These are phyloP conservation scores for Talaromyces rugulosus DNA, from an alignment of 2,329 filamentous ascomycete species.

Conservation along the genomic window DNA sequence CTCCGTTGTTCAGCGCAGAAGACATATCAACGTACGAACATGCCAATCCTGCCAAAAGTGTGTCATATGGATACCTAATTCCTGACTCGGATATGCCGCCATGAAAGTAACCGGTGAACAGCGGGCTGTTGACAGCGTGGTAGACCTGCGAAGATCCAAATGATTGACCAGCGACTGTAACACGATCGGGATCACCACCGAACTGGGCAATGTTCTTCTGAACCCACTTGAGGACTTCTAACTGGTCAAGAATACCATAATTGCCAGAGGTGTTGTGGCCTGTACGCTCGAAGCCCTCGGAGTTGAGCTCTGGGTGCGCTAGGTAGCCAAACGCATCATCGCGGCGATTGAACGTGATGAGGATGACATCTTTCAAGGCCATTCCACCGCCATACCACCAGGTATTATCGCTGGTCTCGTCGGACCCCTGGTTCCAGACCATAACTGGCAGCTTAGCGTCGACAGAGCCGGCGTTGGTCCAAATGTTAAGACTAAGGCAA, in stretches of 20 bases:
- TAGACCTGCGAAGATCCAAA: constrained; percentile 27
- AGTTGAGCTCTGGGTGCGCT: constrained; percentile 22
- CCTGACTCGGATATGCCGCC: constrained; percentile 28
- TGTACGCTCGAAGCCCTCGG: constrained; percentile 18
- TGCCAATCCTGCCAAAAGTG: constrained; percentile 25
- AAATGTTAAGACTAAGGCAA: constrained; percentile 30
- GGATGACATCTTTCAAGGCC: constrained; percentile 24
- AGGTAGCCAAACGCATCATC: constrained; percentile 26
- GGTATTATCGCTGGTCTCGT: constrained; percentile 21
- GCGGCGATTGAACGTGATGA: constrained; percentile 26
- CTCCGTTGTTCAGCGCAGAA: constrained; percentile 20
- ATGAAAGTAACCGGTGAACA: constrained; percentile 28
- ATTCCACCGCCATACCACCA: constrained; percentile 27
- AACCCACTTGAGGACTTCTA: constrained; percentile 55
- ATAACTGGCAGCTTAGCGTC: constrained; percentile 24
- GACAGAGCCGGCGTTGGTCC: constrained; percentile 21
- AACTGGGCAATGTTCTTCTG: constrained; percentile 51
- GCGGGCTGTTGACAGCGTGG: constrained; percentile 26
- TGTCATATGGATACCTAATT: constrained; percentile 26
- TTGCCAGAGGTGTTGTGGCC: constrained; percentile 31
- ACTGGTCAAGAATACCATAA: constrained; percentile 50
- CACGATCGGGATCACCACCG: constrained; percentile 48
- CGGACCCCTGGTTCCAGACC: constrained; percentile 26
- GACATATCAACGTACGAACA: constrained; percentile 27
- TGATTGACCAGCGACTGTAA: constrained; percentile 50